Evolutionary conservation across 78 protist genomes (phyloP), one percentile per base, ranked within the genome.

Genomic region (Trichosphaerium sp.): DNA sequence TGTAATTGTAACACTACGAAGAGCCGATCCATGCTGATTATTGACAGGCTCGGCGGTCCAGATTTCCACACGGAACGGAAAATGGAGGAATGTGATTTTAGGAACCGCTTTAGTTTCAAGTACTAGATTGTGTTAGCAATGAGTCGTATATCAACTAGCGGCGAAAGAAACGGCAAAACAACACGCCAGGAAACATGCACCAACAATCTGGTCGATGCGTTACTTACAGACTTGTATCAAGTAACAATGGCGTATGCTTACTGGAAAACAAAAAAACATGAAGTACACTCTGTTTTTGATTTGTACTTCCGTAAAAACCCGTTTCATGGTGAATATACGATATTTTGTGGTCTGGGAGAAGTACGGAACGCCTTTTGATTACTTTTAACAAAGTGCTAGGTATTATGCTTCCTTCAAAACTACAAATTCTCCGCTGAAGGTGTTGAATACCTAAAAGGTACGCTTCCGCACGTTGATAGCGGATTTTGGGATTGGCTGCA

Each of bases 261-360:
- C 0, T 88, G 88, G 90, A 51, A 54, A 51, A 65, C 58, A 12
- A 39, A 65, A 12, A 57, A 80, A 41, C 92, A 83, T 26, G 78
- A 84, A 12, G 47, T 72, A 4, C 58, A 41, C 23, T 66, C 97
- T 0, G 81, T 74, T 12, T 92, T 92, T 62, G 97, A 92, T 54
- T 75, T 88, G 8, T 92, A 82, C 73, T 92, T 87, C 69, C 73
- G 97, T 41, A 92, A 88, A 58, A 52, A 58, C 28, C 97, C 97
- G 7, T 92, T 92, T 60, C 54, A 84, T 34, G 96, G 96, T 0
- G 92, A 84, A 35, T 88, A 78, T 66, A 83, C 97, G 23, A 70
- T 89, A 1, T 88, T 92, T 65, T 92, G 90, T 8, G 97, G 97
- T 25, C 44, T 87, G 42, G 90, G 82, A 3, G 92, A 85, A 52